Percentiles rank a stretch among this genome's conserved stretches.
phyloP scores from a whole-genome alignment of 2,329 filamentous ascomycete species.

The Trichoderma brevicompactum region DNA sequence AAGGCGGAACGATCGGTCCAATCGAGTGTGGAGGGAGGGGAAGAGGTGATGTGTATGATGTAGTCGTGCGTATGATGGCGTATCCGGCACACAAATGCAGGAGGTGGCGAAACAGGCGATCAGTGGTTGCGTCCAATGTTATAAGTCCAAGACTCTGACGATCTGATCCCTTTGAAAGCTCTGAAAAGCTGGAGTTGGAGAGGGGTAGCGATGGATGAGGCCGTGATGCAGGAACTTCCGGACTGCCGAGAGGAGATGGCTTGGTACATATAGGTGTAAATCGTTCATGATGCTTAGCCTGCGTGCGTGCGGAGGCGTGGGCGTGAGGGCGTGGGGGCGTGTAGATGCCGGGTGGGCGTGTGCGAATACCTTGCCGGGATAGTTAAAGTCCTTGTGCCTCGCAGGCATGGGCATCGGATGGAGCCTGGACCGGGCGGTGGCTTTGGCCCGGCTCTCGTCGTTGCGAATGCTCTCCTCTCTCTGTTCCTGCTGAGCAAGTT shows the following conservation, averaged over 20 bases:
- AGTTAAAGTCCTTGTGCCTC: neutral
- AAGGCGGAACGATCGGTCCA: conserved; percentile 25
- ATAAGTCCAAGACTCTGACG: conserved; percentile 6
- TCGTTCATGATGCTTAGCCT: conserved; percentile 3
- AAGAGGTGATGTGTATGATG: conserved; percentile 26
- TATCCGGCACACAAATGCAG: conserved; percentile 14
- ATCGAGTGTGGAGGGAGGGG: conserved; percentile 14
- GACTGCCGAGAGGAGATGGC: conserved; percentile 23
- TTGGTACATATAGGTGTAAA: conserved; percentile 22
- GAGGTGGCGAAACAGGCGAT: conserved; percentile 26
- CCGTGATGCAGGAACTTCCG: conserved; percentile 19
- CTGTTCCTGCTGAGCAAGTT: conserved; percentile 15
- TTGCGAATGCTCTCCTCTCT: conserved; percentile 8
- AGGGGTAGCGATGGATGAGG: conserved; percentile 2
- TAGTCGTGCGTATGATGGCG: conserved; percentile 25
- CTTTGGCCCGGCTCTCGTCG: conserved; percentile 22
- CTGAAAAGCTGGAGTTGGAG: neutral
- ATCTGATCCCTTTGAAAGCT: conserved; percentile 4
- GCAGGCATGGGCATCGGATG: conserved; percentile 24
- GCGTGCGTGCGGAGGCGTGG: conserved; percentile 20
- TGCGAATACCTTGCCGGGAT: neutral
- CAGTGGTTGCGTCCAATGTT: conserved; percentile 5
- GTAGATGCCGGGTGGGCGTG: conserved; percentile 14
- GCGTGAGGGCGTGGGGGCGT: conserved; percentile 7
- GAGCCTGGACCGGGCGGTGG: conserved; percentile 28